Conservation (phyloP, 192 early-diverging fungal species). For the Coemansia sp. region DNA sequence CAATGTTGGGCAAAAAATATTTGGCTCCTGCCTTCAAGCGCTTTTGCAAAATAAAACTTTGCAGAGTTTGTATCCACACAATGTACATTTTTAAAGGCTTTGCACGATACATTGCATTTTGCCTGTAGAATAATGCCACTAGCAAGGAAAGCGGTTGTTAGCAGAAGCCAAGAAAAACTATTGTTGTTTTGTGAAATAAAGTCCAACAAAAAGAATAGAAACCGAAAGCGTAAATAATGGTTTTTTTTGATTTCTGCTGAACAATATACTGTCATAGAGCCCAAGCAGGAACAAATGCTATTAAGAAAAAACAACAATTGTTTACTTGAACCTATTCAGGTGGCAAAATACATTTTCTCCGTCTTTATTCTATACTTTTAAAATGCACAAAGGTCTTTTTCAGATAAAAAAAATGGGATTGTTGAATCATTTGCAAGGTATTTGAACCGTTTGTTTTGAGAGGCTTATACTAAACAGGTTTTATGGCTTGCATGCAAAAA, state of each 20-base stretch:
- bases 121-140: background rate
- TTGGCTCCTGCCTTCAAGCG: too few species aligned
- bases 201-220: background rate
- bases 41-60: too few species aligned
- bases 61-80: too few species aligned
- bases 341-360: background rate
- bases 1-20: too few species aligned
- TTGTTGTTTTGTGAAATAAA: background rate
- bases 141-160: too few species aligned
- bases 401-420: background rate
- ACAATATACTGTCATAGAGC: background rate
- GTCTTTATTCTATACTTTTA: background rate
- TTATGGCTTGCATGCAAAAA: too few species aligned
- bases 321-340: background rate
- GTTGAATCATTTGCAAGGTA: too few species aligned
- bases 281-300: background rate
- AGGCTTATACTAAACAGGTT: too few species aligned
- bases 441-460: too few species aligned
- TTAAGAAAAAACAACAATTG: background rate
- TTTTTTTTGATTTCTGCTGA: background rate
- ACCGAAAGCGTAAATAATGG: background rate
- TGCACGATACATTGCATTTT: background rate
- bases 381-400: background rate
- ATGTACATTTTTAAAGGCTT: background rate
- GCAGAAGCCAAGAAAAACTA: background rate